Evolutionary conservation across 345 rosid species (phyloP), one percentile per base, ranked within the genome.

Genomic region (Nephelium lappaceum): DNA sequence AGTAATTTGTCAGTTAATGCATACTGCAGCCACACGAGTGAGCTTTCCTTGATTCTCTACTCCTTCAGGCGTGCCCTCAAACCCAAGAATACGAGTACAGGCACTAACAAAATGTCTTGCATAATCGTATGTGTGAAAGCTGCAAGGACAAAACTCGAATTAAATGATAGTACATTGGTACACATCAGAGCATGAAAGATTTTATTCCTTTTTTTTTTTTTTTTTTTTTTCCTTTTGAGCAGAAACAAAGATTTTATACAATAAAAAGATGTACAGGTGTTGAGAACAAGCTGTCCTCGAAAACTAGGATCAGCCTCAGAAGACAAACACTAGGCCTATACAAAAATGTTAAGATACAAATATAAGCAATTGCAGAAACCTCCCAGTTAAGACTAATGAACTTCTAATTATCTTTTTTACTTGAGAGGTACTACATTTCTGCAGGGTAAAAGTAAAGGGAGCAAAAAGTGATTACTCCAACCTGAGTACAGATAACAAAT

Each of bases 61-160:
- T 80, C 92, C 92, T 81, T 89, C 92, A 78, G 92, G 89, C 45
- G 92, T 87, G 25, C 92, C 92, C 74, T 89, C 92, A 60, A 89
- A 86, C 67, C 92, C 92, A 71, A 89, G 86, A 82, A 89, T 87
- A 73, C 92, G 92, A 74, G 90, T 87, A 70, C 92, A 89, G 31
- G 92, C 92, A 83, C 92, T 89, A 14, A 85, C 92, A 83, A 89
- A 89, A 78, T 89, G 92, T 77, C 92, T 85, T 41, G 92, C 92
- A 81, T 89, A 89, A 74, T 87, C 90, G 71, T 89, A 89, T 68
- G 88, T 89, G 75, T 87, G 90, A 80, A 89, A 89, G 11, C 92
- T 87, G 87, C 25, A 82, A 78, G 23, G 71, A 16, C 53, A 74
- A 73, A 65, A 45, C 43, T 64, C 25, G 18, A 49, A 63, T 63